Conservation (phyloP, 1,284 basidiomycete species). For the Coriolopsis trogii region DNA sequence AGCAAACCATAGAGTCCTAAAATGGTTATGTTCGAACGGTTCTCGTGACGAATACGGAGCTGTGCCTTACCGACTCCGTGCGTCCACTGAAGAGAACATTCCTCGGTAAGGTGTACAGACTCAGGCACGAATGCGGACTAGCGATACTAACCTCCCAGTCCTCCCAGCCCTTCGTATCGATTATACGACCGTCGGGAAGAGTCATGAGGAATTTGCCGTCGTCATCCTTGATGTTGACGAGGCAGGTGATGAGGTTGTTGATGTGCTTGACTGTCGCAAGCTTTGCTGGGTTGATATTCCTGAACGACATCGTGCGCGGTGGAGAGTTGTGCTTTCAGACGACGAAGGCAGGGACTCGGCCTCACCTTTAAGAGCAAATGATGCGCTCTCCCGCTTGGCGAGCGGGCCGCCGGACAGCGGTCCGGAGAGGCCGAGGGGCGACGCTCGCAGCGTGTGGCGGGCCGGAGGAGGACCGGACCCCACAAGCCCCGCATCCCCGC, state of each 20-base stretch:
- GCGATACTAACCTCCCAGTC: constrained; percentile 55
- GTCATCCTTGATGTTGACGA: constrained; percentile 64
- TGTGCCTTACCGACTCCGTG: constrained; percentile 50
- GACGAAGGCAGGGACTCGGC: too few species aligned
- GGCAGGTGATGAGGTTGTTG: constrained; percentile 52
- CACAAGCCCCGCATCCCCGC: neutral
- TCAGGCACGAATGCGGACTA: neutral
- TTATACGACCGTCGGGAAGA: constrained; percentile 57
- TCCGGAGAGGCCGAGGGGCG: too few species aligned
- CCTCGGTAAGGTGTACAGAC: neutral
- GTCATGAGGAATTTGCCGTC: constrained; percentile 59
- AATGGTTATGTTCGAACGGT: neutral
- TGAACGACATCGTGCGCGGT: constrained; percentile 6
- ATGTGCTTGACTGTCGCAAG: constrained; percentile 41
- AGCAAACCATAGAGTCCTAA: constrained; percentile 48
- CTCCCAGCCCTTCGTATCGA: constrained; percentile 70
- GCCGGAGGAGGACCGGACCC: neutral
- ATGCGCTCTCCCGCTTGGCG: neutral
- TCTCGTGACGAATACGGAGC: neutral
- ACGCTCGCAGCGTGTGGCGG: too few species aligned
- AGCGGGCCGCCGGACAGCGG: neutral
- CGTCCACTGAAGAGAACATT: constrained; percentile 50
- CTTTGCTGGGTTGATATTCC: constrained; percentile 28
- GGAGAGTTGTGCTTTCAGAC: constrained; percentile 32
- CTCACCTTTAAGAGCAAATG: neutral